These are phyloP conservation scores for Trichoderma pleuroti DNA, from an alignment of 2,329 filamentous ascomycete species.

Conservation along the genomic window DNA sequence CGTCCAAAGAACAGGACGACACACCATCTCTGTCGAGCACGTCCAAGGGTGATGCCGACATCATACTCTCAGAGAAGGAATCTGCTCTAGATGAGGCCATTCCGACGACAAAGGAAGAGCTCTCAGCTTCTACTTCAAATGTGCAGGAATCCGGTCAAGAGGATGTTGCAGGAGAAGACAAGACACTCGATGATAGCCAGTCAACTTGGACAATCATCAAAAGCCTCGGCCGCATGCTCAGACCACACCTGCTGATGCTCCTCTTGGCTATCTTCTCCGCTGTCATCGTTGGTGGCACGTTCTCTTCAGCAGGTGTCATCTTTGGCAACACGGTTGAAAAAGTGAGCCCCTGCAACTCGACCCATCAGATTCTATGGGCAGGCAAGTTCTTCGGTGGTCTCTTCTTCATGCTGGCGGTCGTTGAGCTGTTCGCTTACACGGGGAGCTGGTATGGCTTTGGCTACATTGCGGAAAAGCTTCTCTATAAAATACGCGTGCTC, in stretches of 20 bases:
- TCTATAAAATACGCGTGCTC: slow-evolving; percentile 60
- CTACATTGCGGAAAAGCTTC: slow-evolving; percentile 55
- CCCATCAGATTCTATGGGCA: slow-evolving; percentile 35
- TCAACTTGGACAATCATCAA: slow-evolving; percentile 39
- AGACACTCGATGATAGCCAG: slow-evolving; percentile 39
- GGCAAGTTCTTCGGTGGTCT: slow-evolving; percentile 52
- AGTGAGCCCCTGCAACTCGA: slow-evolving; percentile 46
- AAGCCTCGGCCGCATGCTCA: slow-evolving; percentile 36
- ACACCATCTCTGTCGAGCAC: slow-evolving; percentile 32
- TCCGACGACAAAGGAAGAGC: slow-evolving; percentile 39
- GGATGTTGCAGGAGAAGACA: slow-evolving; percentile 14
- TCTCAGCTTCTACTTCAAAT: not conserved
- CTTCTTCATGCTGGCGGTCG: slow-evolving; percentile 52
- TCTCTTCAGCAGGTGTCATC: slow-evolving; percentile 52
- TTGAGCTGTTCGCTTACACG: slow-evolving; percentile 51
- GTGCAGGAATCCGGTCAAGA: slow-evolving; percentile 24
- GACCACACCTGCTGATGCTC: slow-evolving; percentile 39
- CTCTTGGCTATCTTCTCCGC: slow-evolving; percentile 41
- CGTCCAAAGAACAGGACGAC: slow-evolving; percentile 31
- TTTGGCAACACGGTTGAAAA: slow-evolving; percentile 41
- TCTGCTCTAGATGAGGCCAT: slow-evolving; percentile 33
- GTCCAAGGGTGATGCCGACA: slow-evolving; percentile 40
- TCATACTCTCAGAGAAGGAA: slow-evolving; percentile 37
- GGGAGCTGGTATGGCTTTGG: slow-evolving; percentile 52
- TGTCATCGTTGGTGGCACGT: slow-evolving; percentile 54